Evolutionary conservation across 2,329 filamentous ascomycete species (phyloP).

Genomic region (Diaporthe ilicicola): DNA sequence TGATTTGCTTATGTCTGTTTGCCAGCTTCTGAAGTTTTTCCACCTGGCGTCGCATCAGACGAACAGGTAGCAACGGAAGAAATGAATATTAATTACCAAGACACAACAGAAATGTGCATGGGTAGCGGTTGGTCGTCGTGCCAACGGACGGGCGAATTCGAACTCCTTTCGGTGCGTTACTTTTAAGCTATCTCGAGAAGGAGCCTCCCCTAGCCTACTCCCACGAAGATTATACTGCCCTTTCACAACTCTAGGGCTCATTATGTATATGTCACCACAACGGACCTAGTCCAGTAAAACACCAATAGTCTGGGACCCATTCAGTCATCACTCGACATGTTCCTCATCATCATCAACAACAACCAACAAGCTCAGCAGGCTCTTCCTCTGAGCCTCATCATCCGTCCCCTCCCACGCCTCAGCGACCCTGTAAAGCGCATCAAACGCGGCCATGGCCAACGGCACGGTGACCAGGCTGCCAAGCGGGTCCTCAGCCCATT

Average conservation of each 20-base stretch:
- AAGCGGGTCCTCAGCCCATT: slow-evolving; percentile 16
- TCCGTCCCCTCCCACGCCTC: not conserved
- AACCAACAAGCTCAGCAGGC: not conserved
- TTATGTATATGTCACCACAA: no score
- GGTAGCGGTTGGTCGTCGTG: not conserved
- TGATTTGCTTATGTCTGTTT: not conserved
- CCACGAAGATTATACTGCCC: not conserved
- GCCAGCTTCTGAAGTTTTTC: not conserved
- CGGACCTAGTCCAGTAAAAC: not conserved
- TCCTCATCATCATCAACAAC: slow-evolving; percentile 1
- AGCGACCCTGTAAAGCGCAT: not conserved
- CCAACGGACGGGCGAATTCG: not conserved
- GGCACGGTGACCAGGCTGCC: not conserved
- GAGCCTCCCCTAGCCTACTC: no score
- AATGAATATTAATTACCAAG: no score
- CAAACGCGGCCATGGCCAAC: slow-evolving; percentile 5
- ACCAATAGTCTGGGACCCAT: not conserved
- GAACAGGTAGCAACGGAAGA: no score
- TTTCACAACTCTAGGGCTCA: not conserved
- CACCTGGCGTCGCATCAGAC: not conserved
- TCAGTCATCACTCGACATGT: not conserved
- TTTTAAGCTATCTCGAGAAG: not conserved
- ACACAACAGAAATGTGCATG: not conserved
- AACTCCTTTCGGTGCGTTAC: not conserved
- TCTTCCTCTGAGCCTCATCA: not conserved